A percentile compares a stretch with the other conserved stretches of the same genome.
Evolutionary conservation across 495 filamentous ascomycete species (phyloP).

Genomic region (Tuber umbilicatum): DNA sequence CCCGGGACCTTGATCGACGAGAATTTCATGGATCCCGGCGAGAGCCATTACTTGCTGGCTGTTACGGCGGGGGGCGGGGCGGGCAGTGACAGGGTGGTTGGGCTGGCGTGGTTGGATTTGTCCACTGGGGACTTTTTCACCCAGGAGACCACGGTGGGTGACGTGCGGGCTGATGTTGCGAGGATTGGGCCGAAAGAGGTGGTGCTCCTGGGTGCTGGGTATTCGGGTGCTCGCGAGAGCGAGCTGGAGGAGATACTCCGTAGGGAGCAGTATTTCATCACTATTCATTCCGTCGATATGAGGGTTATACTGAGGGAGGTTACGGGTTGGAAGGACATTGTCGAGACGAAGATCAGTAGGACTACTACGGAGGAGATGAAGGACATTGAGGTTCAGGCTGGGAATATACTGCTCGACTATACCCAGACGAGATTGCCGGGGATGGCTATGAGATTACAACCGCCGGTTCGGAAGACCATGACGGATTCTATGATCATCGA

Average conservation of each 20-base stretch:
- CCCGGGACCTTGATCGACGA: constrained; percentile 96
- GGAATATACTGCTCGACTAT: constrained; percentile 71
- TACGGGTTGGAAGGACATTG: constrained; percentile 59
- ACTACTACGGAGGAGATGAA: constrained; percentile 46
- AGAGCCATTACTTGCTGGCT: constrained; percentile 84
- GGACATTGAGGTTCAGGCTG: constrained; percentile 57
- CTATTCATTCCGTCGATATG: constrained; percentile 20
- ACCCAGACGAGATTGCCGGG: constrained; percentile 70
- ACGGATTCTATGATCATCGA: constrained; percentile 84
- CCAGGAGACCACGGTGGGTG: constrained; percentile 64
- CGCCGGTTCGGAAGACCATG: constrained; percentile 63
- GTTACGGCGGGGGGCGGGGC: constrained; percentile 21
- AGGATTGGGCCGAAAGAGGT: constrained; percentile 81
- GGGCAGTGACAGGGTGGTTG: constrained; percentile 46
- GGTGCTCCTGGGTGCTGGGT: constrained; percentile 48
- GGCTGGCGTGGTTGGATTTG: constrained; percentile 88
- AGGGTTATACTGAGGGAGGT: not conserved
- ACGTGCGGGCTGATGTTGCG: constrained; percentile 68
- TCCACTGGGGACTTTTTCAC: constrained; percentile 92
- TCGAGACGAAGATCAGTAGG: constrained; percentile 59
- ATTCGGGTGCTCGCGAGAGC: constrained; percentile 46
- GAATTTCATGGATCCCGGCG: constrained; percentile 85
- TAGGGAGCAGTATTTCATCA: constrained; percentile 31
- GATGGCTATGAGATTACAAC: constrained; percentile 74
- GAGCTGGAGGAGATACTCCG: constrained; percentile 39